phyloP scores from a whole-genome alignment of 805 yeast genomes.

The Candida quercuum region DNA sequence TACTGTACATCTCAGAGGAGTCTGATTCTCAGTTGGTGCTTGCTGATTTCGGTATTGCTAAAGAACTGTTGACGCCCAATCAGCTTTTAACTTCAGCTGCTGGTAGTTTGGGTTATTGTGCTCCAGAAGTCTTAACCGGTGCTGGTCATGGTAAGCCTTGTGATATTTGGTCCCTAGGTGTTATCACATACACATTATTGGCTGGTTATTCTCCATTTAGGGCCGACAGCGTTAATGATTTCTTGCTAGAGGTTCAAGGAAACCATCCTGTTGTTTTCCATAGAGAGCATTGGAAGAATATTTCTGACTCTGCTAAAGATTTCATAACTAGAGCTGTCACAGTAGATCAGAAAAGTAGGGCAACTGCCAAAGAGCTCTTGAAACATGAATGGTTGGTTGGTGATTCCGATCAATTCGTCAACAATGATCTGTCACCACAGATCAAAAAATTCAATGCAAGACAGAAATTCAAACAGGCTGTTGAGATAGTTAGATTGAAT shows the following conservation, averaged over 20 bases:
- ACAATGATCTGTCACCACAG: constrained; percentile 70
- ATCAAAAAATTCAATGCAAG: constrained; percentile 81
- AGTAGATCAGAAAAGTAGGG: constrained; percentile 60
- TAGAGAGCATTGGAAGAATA: constrained; percentile 77
- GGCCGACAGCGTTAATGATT: constrained; percentile 76
- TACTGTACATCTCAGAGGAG: constrained; percentile 58
- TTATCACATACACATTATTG: constrained; percentile 81
- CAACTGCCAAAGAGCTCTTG: constrained; percentile 61
- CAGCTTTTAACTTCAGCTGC: constrained; percentile 69
- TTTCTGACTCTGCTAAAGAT: constrained; percentile 73
- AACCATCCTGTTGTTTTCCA: constrained; percentile 82
- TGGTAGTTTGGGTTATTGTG: constrained; percentile 95
- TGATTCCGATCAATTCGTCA: constrained; percentile 37
- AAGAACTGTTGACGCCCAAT: constrained; percentile 53
- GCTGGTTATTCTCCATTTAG: constrained; percentile 93
- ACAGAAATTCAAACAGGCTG: constrained; percentile 77
- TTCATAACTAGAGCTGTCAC: constrained; percentile 71
- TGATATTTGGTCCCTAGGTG: constrained; percentile 95
- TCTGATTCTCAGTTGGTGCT: constrained; percentile 70
- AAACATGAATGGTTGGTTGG: constrained; percentile 71
- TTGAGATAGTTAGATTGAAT: constrained; percentile 76
- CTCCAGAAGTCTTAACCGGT: constrained; percentile 84
- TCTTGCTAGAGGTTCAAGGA: constrained; percentile 68
- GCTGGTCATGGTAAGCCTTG: constrained; percentile 93
- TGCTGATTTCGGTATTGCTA: constrained; percentile 96